Base-by-base conservation (phyloP, 768 basidiomycete species). In the Hortiboletus campestris region DNA sequence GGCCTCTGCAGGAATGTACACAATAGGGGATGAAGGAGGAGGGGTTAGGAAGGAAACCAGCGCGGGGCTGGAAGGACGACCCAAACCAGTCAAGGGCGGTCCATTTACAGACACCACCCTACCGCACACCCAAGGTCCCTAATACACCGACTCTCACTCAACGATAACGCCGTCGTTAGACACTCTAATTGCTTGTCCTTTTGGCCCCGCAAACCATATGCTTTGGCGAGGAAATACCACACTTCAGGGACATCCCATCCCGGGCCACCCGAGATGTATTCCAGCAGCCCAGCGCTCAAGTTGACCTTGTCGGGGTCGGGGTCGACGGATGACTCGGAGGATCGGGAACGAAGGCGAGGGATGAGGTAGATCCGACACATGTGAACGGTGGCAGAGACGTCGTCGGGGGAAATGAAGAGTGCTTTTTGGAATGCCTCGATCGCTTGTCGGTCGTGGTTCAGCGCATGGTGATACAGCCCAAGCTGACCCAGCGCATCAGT, bases 231-330 rank as follows among this genome's bases (percentile, higher is more conserved):
- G 68, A 85, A 90, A 70, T 89, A 96, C 96, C 96, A 99, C 25
- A 90, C 95, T 69, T 98, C 96, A 0, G 94, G 84, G 2, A 89
- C 81, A 68, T 97, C 88, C 94, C 94, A 98, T 12, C 88, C 96
- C 0, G 77, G 75, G 1, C 89, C 91, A 39, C 84, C 82, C 0
- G 93, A 91, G 46, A 94, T 66, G 59, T 89, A 84, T 1, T 81
- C 81, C 28, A 98, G 78, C 63, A 95, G 74, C 3, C 88, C 88
- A 5, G 90, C 92, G 0, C 91, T 91, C 38, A 97, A 77, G 65
- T 96, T 92, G 9, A 89, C 78, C 64, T 86, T 80, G 59, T 74
- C 78, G 43, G 65, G 61, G 19, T 71, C 72, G 2, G 66, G 63
- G 7, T 69, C 68, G 3, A 36, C 29, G 0, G 36, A n/a, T 2